A percentile compares a stretch with the other conserved stretches of the same genome.
Evolutionary conservation across 192 early-diverging fungal genomes (phyloP).

Genomic region (Mortierella claussenii): DNA sequence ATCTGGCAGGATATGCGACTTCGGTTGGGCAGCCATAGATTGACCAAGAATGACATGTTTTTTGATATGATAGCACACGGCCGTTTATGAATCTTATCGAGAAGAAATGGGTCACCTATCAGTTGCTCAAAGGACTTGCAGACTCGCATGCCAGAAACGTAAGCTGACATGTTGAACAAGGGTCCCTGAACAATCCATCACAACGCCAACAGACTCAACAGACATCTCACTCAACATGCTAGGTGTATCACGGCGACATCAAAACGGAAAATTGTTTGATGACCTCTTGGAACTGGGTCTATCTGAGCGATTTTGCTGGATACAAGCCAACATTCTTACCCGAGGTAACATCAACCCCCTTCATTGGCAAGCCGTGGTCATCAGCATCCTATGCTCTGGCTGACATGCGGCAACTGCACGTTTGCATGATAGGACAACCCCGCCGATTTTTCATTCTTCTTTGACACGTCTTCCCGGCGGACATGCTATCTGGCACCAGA

Average conservation of each 20-base stretch:
- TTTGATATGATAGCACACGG: conserved; percentile 73
- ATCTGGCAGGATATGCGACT: too few species aligned
- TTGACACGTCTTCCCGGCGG: conserved; percentile 89
- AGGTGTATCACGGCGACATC: conserved; percentile 94
- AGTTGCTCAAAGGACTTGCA: conserved; percentile 82
- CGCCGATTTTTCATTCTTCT: conserved; percentile 95
- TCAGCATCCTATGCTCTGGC: neutral
- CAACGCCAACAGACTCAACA: too few species aligned
- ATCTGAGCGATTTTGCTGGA: conserved; percentile 87
- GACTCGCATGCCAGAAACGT: conserved; percentile 77
- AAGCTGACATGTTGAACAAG: too few species aligned
- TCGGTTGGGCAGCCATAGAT: too few species aligned
- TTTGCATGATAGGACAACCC: conserved; percentile 80
- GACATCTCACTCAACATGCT: too few species aligned
- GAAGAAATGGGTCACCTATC: conserved; percentile 96
- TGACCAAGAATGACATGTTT: neutral
- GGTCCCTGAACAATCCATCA: too few species aligned
- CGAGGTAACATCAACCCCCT: conserved; percentile 77
- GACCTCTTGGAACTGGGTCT: conserved; percentile 97
- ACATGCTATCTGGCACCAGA: conserved; percentile 97
- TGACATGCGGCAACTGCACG: too few species aligned
- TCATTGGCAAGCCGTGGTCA: too few species aligned
- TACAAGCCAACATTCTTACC: conserved; percentile 95
- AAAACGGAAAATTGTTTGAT: conserved; percentile 96
- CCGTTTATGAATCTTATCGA: conserved; percentile 90